These are phyloP conservation scores for Lagenaria siceraria DNA, from an alignment of 306 rosid species.

Conservation along the genomic window DNA sequence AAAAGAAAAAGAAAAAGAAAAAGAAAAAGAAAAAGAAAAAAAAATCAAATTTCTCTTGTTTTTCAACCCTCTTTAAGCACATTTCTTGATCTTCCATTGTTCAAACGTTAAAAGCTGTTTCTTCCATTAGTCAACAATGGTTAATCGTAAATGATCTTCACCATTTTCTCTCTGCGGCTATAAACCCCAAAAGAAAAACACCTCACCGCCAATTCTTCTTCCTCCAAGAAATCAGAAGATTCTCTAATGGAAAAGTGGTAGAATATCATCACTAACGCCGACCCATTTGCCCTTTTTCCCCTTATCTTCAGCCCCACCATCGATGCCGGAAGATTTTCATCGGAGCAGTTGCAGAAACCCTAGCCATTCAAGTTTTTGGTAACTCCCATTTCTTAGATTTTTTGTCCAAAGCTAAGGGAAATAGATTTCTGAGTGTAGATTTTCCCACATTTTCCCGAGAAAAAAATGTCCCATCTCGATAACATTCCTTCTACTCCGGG, in stretches of 20 bases:
- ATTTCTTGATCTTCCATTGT: slow-evolving; percentile 7
- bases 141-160: slow-evolving; percentile 18
- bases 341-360: slow-evolving; percentile 9
- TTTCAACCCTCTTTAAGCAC: slow-evolving; percentile 3
- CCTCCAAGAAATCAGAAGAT: slow-evolving; percentile 70
- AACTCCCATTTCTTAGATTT: neutral
- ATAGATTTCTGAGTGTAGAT: neutral
- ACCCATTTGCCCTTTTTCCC: neutral
- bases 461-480: slow-evolving; percentile 49
- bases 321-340: slow-evolving; percentile 2
- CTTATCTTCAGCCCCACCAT: slow-evolving; percentile 17
- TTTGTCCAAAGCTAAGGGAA: slow-evolving; percentile 14
- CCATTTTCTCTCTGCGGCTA: slow-evolving; percentile 8
- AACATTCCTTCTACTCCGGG: slow-evolving; percentile 85
- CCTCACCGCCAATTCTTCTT: slow-evolving; percentile 19
- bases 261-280: neutral
- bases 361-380: neutral
- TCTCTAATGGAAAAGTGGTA: slow-evolving; percentile 21
- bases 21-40: neutral
- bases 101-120: neutral
- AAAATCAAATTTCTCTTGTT: neutral
- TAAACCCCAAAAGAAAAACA: slow-evolving; percentile 20
- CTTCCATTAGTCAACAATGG: slow-evolving; percentile 9
- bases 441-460: slow-evolving; percentile 12
- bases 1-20: neutral